Conservation (phyloP, 371 early-diverging fungal species). For the Mucor mucedo region DNA sequence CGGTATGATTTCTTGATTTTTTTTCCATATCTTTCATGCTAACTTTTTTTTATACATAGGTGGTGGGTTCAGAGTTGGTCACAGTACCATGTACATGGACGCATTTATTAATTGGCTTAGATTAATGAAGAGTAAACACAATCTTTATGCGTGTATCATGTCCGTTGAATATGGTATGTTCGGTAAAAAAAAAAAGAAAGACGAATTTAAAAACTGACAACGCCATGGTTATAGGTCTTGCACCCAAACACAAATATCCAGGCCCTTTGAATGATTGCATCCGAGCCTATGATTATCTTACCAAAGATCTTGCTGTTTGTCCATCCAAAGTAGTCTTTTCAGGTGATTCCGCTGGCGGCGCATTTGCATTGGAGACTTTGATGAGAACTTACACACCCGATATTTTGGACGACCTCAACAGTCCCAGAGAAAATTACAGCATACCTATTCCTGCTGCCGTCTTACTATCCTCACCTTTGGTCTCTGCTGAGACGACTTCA, state of each 20-base stretch:
- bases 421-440: constrained; percentile 28
- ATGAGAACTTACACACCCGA: constrained; percentile 36
- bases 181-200: neutral
- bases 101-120: constrained; percentile 53
- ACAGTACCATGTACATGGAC: constrained; percentile 48
- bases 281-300: constrained; percentile 52
- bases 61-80: constrained; percentile 49
- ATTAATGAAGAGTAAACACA: constrained; percentile 49
- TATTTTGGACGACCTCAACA: constrained; percentile 22
- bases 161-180: constrained; percentile 58
- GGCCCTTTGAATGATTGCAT: constrained; percentile 51
- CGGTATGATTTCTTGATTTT: constrained; percentile 11
- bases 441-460: constrained; percentile 40
- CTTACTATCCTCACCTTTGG: constrained; percentile 39
- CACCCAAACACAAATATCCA: constrained; percentile 51
- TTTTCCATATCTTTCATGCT: neutral
- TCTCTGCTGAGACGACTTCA: constrained; percentile 33
- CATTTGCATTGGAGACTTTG: constrained; percentile 36
- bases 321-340: constrained; percentile 41
- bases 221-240: constrained; percentile 30
- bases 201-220: neutral
- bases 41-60: constrained; percentile 18
- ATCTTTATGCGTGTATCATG: constrained; percentile 56
- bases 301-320: constrained; percentile 38
- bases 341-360: constrained; percentile 48